Base-by-base conservation (phyloP, 2,329 filamentous ascomycete genomes). In the Lasiodiplodia sp. region DNA sequence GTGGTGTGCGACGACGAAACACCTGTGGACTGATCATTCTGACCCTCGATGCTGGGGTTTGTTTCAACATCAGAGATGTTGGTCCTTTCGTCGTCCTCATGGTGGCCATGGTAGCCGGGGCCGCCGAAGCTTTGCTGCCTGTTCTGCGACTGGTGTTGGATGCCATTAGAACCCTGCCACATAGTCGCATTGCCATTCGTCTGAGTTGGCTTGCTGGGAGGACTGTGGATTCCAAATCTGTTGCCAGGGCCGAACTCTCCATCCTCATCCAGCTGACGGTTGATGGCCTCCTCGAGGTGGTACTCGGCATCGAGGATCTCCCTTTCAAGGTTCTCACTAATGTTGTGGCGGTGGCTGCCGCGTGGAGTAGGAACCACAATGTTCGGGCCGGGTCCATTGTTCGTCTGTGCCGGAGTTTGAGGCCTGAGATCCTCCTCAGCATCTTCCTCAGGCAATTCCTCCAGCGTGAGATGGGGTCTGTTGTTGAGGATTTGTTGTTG, bases 221-320 rank as follows among this genome's bases (percentile, higher is more conserved):
- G 70, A 44, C 65, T 66, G 23, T 70, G 56, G 7, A 66, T 23
- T 14, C 69, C 65, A 51, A 66, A 69, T 60, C 77, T 37, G 77
- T 79, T 69, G 85, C 90, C 88, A 2, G 90, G 90, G 73, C 89
- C 92, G 75, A 92, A 82, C 74, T 75, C 77, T 72, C 93, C 91
- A 67, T 92, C 90, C 72, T 94, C 91, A 69, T 94, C 91, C 60
- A 95, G 84, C 74, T 95, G 91, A 66, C 91, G 90, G 64, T 92
- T 89, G 70, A 94, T 89, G 70, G 92, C 90, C 76, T 94, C 89
- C 76, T 94, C 92, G 70, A 96, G 80, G 73, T 95, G 92, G 75
- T 96, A 95, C 74, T 97, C 92, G 4, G 92, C 91, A 75, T 94
- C 92, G 62, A 96, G 91, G 68, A 96, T 91, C 72, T 96, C 93